Conservation (phyloP, 2,329 filamentous ascomycete genomes). For the Myriosclerotinia curreyana region DNA sequence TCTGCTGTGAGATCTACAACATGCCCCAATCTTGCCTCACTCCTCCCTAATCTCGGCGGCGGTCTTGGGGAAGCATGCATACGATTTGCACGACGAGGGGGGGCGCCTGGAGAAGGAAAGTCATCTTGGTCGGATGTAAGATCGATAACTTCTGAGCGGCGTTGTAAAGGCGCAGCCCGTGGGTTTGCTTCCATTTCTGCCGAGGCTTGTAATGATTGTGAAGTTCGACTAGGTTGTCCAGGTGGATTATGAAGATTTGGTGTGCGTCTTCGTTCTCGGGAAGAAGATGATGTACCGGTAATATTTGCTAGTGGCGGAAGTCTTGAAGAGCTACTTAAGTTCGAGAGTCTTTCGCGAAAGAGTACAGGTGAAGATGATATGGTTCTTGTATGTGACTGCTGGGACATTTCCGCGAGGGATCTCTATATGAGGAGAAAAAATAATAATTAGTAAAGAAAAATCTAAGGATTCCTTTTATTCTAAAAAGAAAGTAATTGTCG, state of each 20-base stretch:
- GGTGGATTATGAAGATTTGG: constrained; percentile 34
- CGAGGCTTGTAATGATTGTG: constrained; percentile 20
- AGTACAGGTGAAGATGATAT: constrained; percentile 34
- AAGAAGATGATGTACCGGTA: constrained; percentile 21
- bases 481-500: constrained; percentile 8
- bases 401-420: constrained; percentile 37
- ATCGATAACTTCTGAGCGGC: constrained; percentile 37
- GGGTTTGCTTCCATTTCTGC: constrained; percentile 32
- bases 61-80: constrained; percentile 27
- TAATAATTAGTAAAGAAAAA: constrained; percentile 2
- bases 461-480: background rate
- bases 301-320: constrained; percentile 22
- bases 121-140: constrained; percentile 38
- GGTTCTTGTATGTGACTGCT: constrained; percentile 34
- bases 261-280: constrained; percentile 30
- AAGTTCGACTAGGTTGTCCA: constrained; percentile 14
- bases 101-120: background rate
- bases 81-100: constrained; percentile 10
- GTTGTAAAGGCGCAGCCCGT: constrained; percentile 30
- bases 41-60: constrained; percentile 31
- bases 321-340: constrained; percentile 21
- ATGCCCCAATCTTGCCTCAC: constrained; percentile 32
- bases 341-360: constrained; percentile 27
- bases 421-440: constrained; percentile 30
- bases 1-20: constrained; percentile 53